Evolutionary conservation across 169 alveolate species (phyloP).

Genomic region (Plasmodium chabaudi): DNA sequence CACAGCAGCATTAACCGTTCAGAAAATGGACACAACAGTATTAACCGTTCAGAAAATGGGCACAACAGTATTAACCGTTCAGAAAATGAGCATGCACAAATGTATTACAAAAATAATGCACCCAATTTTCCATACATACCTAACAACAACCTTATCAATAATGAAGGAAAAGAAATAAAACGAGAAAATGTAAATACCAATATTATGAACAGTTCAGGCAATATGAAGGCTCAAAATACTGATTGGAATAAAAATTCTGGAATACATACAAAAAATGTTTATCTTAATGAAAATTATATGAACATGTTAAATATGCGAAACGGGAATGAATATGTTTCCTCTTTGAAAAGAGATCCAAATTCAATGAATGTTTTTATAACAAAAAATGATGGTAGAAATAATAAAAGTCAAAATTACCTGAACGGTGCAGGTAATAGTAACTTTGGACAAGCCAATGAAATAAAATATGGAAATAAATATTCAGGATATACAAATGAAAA

Average conservation of each 20-base stretch:
- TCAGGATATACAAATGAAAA: neutral
- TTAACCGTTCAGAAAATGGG: too few relatives aligned
- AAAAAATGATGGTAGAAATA: neutral
- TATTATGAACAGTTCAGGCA: neutral
- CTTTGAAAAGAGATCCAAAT: constrained; percentile 28
- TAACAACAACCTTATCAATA: too few relatives aligned
- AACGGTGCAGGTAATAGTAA: constrained; percentile 6
- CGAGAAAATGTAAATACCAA: neutral
- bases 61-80: too few relatives aligned
- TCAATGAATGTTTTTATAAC: constrained; percentile 34
- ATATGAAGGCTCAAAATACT: neutral
- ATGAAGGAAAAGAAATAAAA: neutral
- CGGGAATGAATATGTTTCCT: constrained; percentile 25
- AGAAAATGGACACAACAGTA: too few relatives aligned
- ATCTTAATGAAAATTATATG: constrained; percentile 47
- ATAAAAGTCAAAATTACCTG: constrained; percentile 12
- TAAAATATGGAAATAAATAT: constrained; percentile 4
- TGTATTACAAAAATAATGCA: too few relatives aligned
- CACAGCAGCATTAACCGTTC: too few relatives aligned
- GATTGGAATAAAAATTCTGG: constrained; percentile 1
- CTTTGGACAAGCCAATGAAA: neutral
- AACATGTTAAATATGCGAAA: constrained; percentile 34
- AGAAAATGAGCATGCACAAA: too few relatives aligned
- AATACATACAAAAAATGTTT: constrained; percentile 29
- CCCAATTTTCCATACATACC: too few relatives aligned